Percentiles rank a stretch among this genome's conserved stretches.
Evolutionary conservation across 176 grass and related monocot species (phyloP).

Genomic region (Rhipidocladum racemiflorum): DNA sequence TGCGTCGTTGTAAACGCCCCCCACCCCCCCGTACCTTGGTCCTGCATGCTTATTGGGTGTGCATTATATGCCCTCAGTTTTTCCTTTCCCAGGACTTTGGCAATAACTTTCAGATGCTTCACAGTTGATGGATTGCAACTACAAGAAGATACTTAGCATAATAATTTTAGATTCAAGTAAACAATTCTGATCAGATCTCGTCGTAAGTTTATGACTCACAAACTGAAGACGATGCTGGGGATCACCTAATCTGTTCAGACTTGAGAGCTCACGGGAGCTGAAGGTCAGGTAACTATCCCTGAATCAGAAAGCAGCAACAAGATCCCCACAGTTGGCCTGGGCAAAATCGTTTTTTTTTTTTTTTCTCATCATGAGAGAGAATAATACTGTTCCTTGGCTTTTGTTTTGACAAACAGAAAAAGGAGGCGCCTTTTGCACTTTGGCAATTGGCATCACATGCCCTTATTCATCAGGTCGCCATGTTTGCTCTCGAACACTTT

Average conservation of each 20-base stretch:
- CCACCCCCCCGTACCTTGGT: conserved; percentile 11
- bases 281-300: background rate
- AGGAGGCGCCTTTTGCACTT: background rate
- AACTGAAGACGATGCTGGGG: background rate
- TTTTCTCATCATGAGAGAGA: background rate
- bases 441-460: background rate
- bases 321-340: background rate
- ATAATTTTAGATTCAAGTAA: background rate
- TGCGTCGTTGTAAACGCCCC: background rate
- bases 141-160: background rate
- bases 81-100: background rate
- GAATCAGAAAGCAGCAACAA: background rate
- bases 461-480: background rate
- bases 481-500: conserved; percentile 5
- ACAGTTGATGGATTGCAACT: background rate
- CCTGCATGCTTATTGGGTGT: background rate
- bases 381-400: background rate
- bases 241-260: background rate
- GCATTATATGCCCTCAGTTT: background rate
- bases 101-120: background rate
- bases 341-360: background rate
- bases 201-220: background rate
- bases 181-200: background rate
- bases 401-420: conserved; percentile 1
- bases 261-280: background rate